These are phyloP conservation scores for Pseudogymnoascus sp. DNA, from an alignment of 2,329 filamentous ascomycete species.

Conservation along the genomic window DNA sequence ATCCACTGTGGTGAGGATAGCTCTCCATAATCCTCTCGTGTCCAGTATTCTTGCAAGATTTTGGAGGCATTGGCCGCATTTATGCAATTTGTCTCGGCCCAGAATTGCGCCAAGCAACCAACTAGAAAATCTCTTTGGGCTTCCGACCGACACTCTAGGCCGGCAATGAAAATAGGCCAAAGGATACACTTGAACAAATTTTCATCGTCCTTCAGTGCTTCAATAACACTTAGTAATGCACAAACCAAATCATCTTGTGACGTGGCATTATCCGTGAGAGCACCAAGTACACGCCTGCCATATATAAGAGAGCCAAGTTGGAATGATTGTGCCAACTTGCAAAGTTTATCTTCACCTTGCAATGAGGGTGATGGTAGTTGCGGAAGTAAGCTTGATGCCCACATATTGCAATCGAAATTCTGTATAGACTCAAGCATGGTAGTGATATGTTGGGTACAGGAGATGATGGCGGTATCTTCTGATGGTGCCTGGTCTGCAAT, in stretches of 20 bases:
- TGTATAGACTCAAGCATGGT: not conserved
- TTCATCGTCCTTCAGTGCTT: slow-evolving; percentile 16
- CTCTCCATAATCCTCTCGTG: slow-evolving; percentile 13
- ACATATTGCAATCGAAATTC: not conserved
- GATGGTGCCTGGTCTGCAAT: not conserved
- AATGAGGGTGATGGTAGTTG: slow-evolving; percentile 9
- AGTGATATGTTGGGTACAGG: not conserved
- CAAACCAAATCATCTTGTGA: slow-evolving; percentile 17
- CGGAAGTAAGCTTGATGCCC: not conserved
- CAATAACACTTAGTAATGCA: slow-evolving; percentile 23
- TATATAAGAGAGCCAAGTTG: slow-evolving; percentile 27
- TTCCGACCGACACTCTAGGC: slow-evolving; percentile 23
- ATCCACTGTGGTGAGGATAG: not conserved
- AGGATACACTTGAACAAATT: slow-evolving; percentile 27
- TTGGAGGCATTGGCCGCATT: slow-evolving; percentile 11
- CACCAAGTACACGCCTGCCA: slow-evolving; percentile 26
- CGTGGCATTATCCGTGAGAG: slow-evolving; percentile 12
- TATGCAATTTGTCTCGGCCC: slow-evolving; percentile 15
- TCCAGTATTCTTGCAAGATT: slow-evolving; percentile 17
- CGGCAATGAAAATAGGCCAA: slow-evolving; percentile 30
- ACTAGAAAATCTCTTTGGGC: slow-evolving; percentile 20
- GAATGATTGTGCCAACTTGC: slow-evolving; percentile 24
- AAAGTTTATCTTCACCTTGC: slow-evolving; percentile 20
- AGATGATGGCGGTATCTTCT: not conserved
- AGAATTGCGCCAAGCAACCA: not conserved